A percentile compares a stretch with the other conserved stretches of the same genome.
These are phyloP conservation scores for Quercus berberidifolia DNA, from an alignment of 306 rosid species.

Conservation along the genomic window DNA sequence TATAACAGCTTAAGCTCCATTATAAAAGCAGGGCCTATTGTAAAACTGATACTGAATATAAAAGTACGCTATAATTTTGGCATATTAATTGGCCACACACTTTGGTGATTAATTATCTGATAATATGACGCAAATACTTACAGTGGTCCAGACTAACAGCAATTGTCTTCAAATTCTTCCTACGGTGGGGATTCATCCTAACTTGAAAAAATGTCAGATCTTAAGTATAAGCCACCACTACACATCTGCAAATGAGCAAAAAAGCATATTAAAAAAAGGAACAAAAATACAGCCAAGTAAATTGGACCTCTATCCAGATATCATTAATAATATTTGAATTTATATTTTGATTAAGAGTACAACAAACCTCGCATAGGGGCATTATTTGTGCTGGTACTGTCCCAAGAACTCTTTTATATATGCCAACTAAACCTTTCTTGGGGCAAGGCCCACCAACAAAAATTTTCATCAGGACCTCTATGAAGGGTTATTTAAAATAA, in stretches of 20 bases:
- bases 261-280: not conserved
- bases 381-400: too few relatives aligned
- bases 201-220: constrained; percentile 72
- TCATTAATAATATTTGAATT: too few relatives aligned
- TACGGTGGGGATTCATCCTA: constrained; percentile 77
- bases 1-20: not conserved
- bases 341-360: too few relatives aligned
- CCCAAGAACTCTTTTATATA: not conserved
- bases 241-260: constrained; percentile 61
- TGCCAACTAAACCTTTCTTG: not conserved
- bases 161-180: constrained; percentile 51
- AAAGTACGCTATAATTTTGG: not conserved
- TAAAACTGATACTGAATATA: not conserved
- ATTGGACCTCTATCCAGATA: not conserved
- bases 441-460: not conserved
- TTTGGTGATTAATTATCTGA: not conserved
- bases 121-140: constrained; percentile 39
- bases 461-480: not conserved
- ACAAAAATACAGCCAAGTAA: not conserved
- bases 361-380: too few relatives aligned
- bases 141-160: constrained; percentile 87
- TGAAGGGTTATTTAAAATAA: not conserved
- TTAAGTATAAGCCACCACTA: constrained; percentile 71
- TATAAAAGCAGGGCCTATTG: not conserved
- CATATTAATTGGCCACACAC: not conserved